Conservation (phyloP, 2,329 filamentous ascomycete genomes). For the Hirsutella minnesotensis region DNA sequence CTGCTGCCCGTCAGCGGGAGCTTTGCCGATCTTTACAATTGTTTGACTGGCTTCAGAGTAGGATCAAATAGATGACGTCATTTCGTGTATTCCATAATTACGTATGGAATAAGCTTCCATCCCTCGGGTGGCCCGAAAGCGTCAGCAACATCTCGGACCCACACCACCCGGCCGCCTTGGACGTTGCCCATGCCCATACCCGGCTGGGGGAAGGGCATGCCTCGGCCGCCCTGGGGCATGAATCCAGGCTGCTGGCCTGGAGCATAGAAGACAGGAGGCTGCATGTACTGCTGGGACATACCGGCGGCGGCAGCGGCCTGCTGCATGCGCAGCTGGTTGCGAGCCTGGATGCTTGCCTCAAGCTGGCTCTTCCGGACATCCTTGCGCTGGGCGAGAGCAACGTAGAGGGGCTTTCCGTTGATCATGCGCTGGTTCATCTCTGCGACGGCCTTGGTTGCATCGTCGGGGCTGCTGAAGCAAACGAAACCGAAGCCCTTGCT, state of each 20-base stretch:
- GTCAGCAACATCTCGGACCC: no score
- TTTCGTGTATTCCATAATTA: no score
- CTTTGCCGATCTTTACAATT: no score
- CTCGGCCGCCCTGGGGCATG: conserved; percentile 52
- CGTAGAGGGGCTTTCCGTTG: conserved; percentile 90
- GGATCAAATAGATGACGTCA: no score
- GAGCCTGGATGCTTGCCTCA: conserved; percentile 97
- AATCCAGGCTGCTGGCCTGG: conserved; percentile 67
- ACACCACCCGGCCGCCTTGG: conserved; percentile 73
- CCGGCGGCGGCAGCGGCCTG: conserved; percentile 85
- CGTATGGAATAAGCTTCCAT: no score
- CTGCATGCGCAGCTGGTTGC: conserved; percentile 97
- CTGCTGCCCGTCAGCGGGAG: no score
- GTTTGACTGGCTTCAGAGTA: no score
- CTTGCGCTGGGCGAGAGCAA: conserved; percentile 97
- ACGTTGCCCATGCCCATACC: conserved; percentile 57
- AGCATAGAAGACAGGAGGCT: conserved; percentile 83
- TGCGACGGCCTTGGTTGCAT: conserved; percentile 96
- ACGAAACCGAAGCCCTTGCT: conserved; percentile 99
- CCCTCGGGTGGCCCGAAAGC: no score
- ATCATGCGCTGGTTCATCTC: conserved; percentile 99
- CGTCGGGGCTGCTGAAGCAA: conserved; percentile 98
- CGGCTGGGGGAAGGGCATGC: conserved; percentile 54
- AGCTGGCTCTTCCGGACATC: conserved; percentile 99
- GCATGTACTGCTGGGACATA: conserved; percentile 81